These are phyloP conservation scores for Tetracladium maxilliforme DNA, from an alignment of 2,329 filamentous ascomycete species.

Conservation along the genomic window DNA sequence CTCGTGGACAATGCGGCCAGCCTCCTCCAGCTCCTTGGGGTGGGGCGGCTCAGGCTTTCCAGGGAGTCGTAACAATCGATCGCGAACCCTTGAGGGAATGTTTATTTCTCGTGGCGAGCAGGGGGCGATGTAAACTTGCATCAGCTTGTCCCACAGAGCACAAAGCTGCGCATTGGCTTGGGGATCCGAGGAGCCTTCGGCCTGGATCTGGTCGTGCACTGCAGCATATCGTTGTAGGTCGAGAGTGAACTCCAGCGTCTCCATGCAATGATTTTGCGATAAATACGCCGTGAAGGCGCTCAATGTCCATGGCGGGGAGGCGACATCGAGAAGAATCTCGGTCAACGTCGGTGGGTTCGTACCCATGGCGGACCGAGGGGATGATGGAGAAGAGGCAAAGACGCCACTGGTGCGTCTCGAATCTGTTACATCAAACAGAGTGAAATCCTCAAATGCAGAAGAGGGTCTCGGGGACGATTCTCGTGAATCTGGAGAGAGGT, in stretches of 20 bases:
- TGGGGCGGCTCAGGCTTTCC: constrained; percentile 48
- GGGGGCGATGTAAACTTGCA: constrained; percentile 80
- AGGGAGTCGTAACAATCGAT: constrained; percentile 56
- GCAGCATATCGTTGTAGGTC: constrained; percentile 73
- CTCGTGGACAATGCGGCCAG: constrained; percentile 80
- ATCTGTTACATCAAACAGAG: too few relatives aligned
- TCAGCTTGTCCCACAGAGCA: constrained; percentile 73
- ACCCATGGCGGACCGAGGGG: too few relatives aligned
- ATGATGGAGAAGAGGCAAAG: too few relatives aligned
- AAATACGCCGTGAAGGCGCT: constrained; percentile 92
- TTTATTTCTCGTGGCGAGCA: constrained; percentile 83
- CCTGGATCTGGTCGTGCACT: constrained; percentile 22
- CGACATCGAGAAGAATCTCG: constrained; percentile 77
- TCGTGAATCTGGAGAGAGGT: too few relatives aligned
- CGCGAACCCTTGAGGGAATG: constrained; percentile 71
- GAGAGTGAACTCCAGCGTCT: constrained; percentile 93
- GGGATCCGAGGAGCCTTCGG: constrained; percentile 26
- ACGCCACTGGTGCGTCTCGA: too few relatives aligned
- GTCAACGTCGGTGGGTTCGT: constrained; percentile 68
- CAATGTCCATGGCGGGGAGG: constrained; percentile 78
- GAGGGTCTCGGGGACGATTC: too few relatives aligned
- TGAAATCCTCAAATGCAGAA: too few relatives aligned
- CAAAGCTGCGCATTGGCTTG: constrained; percentile 51
- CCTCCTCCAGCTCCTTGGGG: constrained; percentile 65
- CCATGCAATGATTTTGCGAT: constrained; percentile 91